Conservation (phyloP, 306 rosid species). For the Elaeagnus macrophylla region DNA sequence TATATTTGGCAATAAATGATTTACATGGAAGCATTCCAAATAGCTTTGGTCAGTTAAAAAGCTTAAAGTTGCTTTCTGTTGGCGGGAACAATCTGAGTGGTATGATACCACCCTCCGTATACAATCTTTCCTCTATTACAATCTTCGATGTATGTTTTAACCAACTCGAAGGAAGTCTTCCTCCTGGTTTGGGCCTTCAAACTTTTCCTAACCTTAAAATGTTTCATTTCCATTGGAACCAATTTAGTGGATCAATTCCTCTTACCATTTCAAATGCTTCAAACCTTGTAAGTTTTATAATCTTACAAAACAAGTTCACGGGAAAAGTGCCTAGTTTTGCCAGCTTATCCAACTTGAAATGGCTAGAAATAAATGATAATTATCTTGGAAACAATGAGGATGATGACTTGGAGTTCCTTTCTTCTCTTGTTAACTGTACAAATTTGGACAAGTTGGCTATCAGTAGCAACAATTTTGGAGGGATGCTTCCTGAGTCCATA, state of each 20-base stretch:
- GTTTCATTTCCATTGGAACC: background rate
- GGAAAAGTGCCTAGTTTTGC: constrained; percentile 24
- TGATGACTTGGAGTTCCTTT: constrained; percentile 20
- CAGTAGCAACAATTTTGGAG: constrained; percentile 18
- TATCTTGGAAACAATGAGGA: constrained; percentile 12
- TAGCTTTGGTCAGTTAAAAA: constrained; percentile 18
- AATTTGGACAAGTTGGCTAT: background rate
- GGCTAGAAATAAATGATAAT: background rate
- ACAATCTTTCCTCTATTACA: constrained; percentile 18
- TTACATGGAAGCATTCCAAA: constrained; percentile 23
- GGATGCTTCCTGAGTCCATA: constrained; percentile 13
- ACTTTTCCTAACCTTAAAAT: constrained; percentile 16
- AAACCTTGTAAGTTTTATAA: background rate
- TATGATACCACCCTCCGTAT: constrained; percentile 17
- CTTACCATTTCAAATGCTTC: constrained; percentile 18
- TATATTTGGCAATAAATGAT: background rate
- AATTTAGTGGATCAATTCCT: constrained; percentile 21
- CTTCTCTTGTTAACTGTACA: constrained; percentile 16
- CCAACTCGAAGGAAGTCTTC: constrained; percentile 23
- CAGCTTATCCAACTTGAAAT: background rate
- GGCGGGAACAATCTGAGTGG: constrained; percentile 14
- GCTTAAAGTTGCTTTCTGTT: background rate
- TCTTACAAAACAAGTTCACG: background rate
- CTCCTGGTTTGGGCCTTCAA: constrained; percentile 7
- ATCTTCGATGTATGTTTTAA: background rate